Evolutionary conservation across 768 basidiomycete species (phyloP).

Genomic region (Calocybe cyanea): DNA sequence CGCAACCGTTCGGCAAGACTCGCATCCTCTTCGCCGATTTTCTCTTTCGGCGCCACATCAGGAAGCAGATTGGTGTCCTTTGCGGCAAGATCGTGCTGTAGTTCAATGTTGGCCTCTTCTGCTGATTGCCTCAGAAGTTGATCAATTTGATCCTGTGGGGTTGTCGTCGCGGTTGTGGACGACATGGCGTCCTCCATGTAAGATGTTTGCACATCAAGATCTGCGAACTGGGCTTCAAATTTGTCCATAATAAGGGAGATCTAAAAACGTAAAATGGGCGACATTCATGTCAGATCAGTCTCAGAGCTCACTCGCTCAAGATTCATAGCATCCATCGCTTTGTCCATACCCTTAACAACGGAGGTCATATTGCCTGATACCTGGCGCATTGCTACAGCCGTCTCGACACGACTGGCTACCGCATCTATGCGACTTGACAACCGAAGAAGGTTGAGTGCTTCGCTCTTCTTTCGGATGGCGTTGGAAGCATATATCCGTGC

Average conservation of each 20-base stretch:
- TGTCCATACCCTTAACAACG: conserved; percentile 97
- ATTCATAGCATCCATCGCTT: conserved; percentile 99
- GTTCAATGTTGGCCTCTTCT: conserved; percentile 94
- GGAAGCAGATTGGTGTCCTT: conserved; percentile 59
- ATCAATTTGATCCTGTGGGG: conserved; percentile 97
- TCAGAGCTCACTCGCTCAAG: conserved; percentile 74
- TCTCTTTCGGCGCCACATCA: conserved; percentile 49
- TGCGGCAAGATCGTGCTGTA: conserved; percentile 83
- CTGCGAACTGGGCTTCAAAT: conserved; percentile 94
- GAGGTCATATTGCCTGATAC: conserved; percentile 96
- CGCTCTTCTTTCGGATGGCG: conserved; percentile 97
- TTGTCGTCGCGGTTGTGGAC: conserved; percentile 86
- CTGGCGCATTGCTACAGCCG: conserved; percentile 96
- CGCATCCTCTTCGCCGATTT: conserved; percentile 70
- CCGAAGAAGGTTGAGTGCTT: conserved; percentile 86
- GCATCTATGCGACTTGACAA: conserved; percentile 93
- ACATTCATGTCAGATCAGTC: neutral
- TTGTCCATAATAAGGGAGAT: conserved; percentile 99
- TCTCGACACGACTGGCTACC: conserved; percentile 94
- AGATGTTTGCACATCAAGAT: conserved; percentile 95
- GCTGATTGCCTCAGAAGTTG: conserved; percentile 88
- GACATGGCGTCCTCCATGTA: conserved; percentile 99
- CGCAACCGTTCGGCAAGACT: conserved; percentile 84
- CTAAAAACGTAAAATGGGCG: conserved; percentile 34
- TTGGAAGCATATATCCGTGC: conserved; percentile 98